A percentile compares a stretch with the other conserved stretches of the same genome.
These are phyloP conservation scores for Starmera quercuum DNA, from an alignment of 805 yeast species.

Conservation along the genomic window DNA sequence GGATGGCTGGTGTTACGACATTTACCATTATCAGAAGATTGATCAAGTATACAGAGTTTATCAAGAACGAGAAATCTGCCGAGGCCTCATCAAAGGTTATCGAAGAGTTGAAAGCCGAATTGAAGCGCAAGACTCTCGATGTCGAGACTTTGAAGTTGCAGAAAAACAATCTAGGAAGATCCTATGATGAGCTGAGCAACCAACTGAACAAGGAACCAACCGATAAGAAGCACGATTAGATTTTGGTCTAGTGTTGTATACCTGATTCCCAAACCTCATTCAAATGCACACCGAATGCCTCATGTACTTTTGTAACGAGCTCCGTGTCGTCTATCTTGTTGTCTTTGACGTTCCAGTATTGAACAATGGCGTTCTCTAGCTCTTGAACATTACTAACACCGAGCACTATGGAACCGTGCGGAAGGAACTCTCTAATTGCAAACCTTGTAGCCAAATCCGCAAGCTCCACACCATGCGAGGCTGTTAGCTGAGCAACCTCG, in stretches of 20 bases:
- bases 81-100: slow-evolving; percentile 7
- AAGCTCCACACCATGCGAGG: slow-evolving; percentile 45
- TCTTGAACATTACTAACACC: slow-evolving; percentile 69
- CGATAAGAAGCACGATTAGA: slow-evolving; percentile 21
- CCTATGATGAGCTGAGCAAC: slow-evolving; percentile 36
- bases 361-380: slow-evolving; percentile 51
- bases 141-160: slow-evolving; percentile 42
- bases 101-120: slow-evolving; percentile 27
- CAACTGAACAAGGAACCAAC: slow-evolving; percentile 6
- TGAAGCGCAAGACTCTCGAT: slow-evolving; percentile 34
- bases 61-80: slow-evolving; percentile 12
- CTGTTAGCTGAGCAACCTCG: slow-evolving; percentile 30
- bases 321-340: slow-evolving; percentile 21
- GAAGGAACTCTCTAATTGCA: slow-evolving; percentile 42
- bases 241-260: slow-evolving; percentile 15
- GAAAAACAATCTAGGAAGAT: slow-evolving; percentile 40
- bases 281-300: slow-evolving; percentile 42
- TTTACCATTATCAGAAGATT: slow-evolving; percentile 44
- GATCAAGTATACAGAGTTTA: slow-evolving; percentile 36
- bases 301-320: slow-evolving; percentile 33
- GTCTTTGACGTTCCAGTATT: slow-evolving; percentile 41
- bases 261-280: slow-evolving; percentile 64
- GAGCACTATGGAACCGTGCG: slow-evolving; percentile 52
- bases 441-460: slow-evolving; percentile 79
- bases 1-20: slow-evolving; percentile 46